A percentile compares a stretch with the other conserved stretches of the same genome.
Evolutionary conservation across 1,284 basidiomycete genomes (phyloP).

Genomic region (Vanrija sp.): DNA sequence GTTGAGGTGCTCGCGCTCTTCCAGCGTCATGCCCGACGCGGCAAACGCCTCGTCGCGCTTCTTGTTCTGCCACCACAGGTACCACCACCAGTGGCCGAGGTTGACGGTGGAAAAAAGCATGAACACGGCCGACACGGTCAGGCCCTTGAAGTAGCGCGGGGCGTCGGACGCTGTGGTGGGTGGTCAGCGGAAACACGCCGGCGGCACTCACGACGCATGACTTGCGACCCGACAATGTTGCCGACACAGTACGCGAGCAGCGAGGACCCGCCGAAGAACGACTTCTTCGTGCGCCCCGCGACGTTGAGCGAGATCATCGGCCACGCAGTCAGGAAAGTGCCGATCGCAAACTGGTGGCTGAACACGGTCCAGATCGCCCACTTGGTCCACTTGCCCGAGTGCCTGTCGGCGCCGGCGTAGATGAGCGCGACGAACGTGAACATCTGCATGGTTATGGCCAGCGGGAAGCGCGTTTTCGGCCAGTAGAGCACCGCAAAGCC

Average conservation of each 20-base stretch:
- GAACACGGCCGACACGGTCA: conserved; percentile 19
- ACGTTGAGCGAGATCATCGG: conserved; percentile 13
- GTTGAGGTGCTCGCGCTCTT: conserved; percentile 24
- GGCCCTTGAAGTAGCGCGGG: conserved; percentile 18
- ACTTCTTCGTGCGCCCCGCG: conserved; percentile 20
- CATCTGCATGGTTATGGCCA: conserved; percentile 16
- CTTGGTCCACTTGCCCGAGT: conserved; percentile 18
- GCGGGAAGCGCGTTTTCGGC: conserved; percentile 22
- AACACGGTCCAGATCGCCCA: conserved; percentile 14
- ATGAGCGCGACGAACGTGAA: conserved; percentile 21
- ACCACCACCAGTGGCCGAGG: conserved; percentile 19
- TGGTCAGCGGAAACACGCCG: background rate
- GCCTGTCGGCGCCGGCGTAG: conserved; percentile 18
- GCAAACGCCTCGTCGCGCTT: conserved; percentile 19
- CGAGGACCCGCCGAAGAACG: conserved; percentile 16
- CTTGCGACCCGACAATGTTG: conserved; percentile 27
- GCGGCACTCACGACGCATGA: conserved; percentile 9
- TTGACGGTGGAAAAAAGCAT: conserved; percentile 12
- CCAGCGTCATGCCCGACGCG: conserved; percentile 21
- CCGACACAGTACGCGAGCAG: conserved; percentile 27
- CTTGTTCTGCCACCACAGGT: conserved; percentile 24
- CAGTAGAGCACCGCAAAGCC: conserved; percentile 15
- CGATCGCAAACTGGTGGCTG: conserved; percentile 13
- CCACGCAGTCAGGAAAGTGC: conserved; percentile 18
- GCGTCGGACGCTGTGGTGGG: conserved; percentile 15